Conservation (phyloP, 1,284 basidiomycete genomes). For the Testicularia cyperi region DNA sequence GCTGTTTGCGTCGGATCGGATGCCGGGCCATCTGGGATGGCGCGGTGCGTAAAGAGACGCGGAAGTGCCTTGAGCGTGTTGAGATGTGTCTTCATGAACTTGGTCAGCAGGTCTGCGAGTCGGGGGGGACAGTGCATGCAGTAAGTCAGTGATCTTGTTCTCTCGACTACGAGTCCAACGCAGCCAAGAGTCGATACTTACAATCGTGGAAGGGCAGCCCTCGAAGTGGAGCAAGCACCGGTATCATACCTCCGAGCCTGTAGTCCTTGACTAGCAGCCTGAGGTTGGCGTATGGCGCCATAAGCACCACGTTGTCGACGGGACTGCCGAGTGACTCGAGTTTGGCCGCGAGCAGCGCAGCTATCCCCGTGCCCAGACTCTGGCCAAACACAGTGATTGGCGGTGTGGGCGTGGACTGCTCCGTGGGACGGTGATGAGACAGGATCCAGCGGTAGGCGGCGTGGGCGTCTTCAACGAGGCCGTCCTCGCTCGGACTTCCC, state of each 20-base stretch:
- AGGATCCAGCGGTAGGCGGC: slow-evolving; percentile 79
- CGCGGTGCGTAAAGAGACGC: neutral
- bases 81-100: slow-evolving; percentile 69
- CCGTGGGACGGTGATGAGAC: neutral
- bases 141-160: neutral
- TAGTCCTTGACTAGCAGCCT: slow-evolving; percentile 72
- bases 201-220: slow-evolving; percentile 72
- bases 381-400: slow-evolving; percentile 76
- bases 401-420: slow-evolving; percentile 59
- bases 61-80: slow-evolving; percentile 25
- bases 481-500: slow-evolving; percentile 74
- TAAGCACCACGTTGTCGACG: slow-evolving; percentile 70
- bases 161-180: neutral
- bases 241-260: slow-evolving; percentile 65
- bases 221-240: slow-evolving; percentile 72
- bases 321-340: slow-evolving; percentile 61
- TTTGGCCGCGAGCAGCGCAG: slow-evolving; percentile 65
- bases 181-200: neutral
- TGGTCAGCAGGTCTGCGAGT: slow-evolving; percentile 63
- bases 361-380: slow-evolving; percentile 78
- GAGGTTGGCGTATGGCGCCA: slow-evolving; percentile 77
- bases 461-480: slow-evolving; percentile 74
- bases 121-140: neutral
- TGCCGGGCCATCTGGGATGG: neutral
- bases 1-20: neutral